Base-by-base conservation (phyloP, 1,284 basidiomycete species). In the Tilletia horrida region DNA sequence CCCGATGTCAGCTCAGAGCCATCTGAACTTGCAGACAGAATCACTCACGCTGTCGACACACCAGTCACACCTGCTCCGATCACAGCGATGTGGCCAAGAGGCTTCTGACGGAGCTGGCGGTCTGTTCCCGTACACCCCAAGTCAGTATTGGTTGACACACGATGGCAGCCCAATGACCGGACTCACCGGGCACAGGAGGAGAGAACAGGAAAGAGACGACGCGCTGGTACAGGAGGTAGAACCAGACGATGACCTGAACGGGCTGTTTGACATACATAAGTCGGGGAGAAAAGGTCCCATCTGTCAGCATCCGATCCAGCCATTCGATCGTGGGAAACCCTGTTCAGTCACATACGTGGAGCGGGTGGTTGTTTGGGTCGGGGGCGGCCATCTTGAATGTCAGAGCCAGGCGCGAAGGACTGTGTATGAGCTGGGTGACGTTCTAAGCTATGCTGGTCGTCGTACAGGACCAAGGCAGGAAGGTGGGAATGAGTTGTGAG, bases 41-140 rank as follows among this genome's bases (percentile, higher is more conserved):
- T 6, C 35, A 40, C 35, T 40, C 35, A 40, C 35, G 79, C 79
- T 40, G 76, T 76, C 3, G 79, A 79, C 42, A 83, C 73, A 35
- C 82, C 82, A 7, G 81, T 80, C 52, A 83, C 71, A 25, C 82
- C 82, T 6, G 82, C 81, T 29, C 82, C 82, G 52, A 83, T 74
- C 62, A 83, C 74, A 27, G 80, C 82, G 23, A 83, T 77, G 64
- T 77, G 78, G 14, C 76, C 77, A 27, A 81, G 70, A 2, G 73
- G 73, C 55, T 71, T 71, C 52, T 80, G 69, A 6, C 68, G 50
- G 35, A 63, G 50, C 11, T 70, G 68, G 25, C 73, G 66, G 13
- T 44, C 47, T 35, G 52, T 11, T 23, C 2, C 4, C 3, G 23
- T 27, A 1, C 21, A 52, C 4, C 13, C 25, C 11, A 7, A 27